Evolutionary conservation across 192 early-diverging fungal species (phyloP), one percentile per base, ranked within the genome.

Genomic region (Podila epicladia): DNA sequence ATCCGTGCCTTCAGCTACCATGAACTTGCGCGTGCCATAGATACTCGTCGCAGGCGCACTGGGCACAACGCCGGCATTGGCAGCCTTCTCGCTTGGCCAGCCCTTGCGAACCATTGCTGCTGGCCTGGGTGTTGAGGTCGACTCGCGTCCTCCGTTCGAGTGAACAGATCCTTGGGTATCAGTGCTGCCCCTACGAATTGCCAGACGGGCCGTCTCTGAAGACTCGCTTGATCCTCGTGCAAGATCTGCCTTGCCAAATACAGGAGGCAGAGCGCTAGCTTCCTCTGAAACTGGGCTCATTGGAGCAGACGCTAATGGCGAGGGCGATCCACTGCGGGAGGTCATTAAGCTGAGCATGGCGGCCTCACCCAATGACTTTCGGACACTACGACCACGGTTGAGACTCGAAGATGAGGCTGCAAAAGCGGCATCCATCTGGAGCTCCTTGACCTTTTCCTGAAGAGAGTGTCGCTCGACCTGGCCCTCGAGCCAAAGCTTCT

Each of bases 31-130:
- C 2, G 76, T 79, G 9, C 76, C 76, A 69, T 62, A 72, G 12
- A 62, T 45, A 1, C 50, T 64, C 33, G 70, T 57, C 11, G 37
- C 70, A 0, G 76, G 76, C 9, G 70, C 66, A 68, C 76, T 79
- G 5, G 76, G 76, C 0, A 79, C 76, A 28, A 79, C 76, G 12
- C 76, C 76, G 0, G 70, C 76, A 59, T 26, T 79, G 17, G 76
- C 76, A 0, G 76, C 76, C 61, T 79, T 79, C 65, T 79, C 76
- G 38, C 76, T 79, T 58, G 76, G 76, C 76, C 76, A 79, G 12
- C 76, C 76, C 64, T 79, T 79, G 28, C 76, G 69, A 0, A 79
- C 76, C 76, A 72, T 72, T 13, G 76, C 70, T 28, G 75, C 59
- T 33, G 76, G 76, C 4, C 76, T 45, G 8, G 62, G 58, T 4